Base-by-base conservation (phyloP, 306 rosid genomes). In the Ceratonia siliqua region DNA sequence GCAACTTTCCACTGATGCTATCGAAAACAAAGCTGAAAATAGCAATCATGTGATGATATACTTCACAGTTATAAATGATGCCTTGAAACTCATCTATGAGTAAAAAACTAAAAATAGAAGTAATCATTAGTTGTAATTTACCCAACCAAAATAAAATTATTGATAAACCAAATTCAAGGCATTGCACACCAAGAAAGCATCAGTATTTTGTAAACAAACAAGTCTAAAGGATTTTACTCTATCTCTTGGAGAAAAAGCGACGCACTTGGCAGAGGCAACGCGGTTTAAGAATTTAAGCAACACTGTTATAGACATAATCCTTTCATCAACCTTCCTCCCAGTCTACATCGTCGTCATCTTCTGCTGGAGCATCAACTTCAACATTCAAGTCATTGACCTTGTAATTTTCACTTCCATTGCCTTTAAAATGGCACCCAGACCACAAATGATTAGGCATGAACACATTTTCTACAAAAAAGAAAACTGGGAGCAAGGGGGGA, bases 251-350 rank as follows among this genome's bases (percentile, higher is more conserved):
- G 56, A 8, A 17, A n/a, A n/a, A n/a, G n/a, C n/a, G n/a, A n/a
- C n/a, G n/a, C n/a, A n/a, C n/a, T n/a, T 13, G 12, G 56, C 50
- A 5, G 25, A 36, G 18, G 12, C 49, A 11, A 38, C 2, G 17
- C 0, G 4, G 10, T 24, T 17, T 1, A 0, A 0, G 68, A 11
- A 14, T 45, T 45, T n/a, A 43, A 39, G 53, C 12, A 6, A 12
- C 30, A 0, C 10, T 6, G 6, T 50, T 50, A 18, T 18, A 21
- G 20, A 49, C 22, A 33, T 13, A 38, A 48, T 27, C 5, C 39
- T 24, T 12, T 30, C 78, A 74, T 77, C 61, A 89, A 50, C 91
- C 88, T 79, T 89, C 94, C 88, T 89, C 94, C 94, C 94, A 87
- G 73, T 89, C 91, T 54, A 89, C 77, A 49, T 86, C 87, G 28